A percentile compares a stretch with the other conserved stretches of the same genome.
Conservation (phyloP, 805 yeast genomes). For the Saturnispora hagleri region DNA sequence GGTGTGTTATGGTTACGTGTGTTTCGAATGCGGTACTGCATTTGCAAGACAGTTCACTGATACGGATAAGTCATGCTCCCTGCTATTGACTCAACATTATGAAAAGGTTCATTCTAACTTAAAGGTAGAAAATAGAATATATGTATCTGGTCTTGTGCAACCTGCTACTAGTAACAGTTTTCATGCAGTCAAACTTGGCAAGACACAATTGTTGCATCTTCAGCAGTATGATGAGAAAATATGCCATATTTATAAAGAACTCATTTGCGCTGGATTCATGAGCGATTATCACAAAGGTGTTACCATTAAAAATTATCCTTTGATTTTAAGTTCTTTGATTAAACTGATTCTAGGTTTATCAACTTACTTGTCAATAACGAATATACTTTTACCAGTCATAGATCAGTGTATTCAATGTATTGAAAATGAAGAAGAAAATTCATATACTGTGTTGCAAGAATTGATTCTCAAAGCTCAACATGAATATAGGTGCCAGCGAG, state of each 20-base stretch:
- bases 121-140: background rate
- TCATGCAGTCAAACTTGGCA: constrained; percentile 3
- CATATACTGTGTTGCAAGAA: background rate
- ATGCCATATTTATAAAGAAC: background rate
- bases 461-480: background rate
- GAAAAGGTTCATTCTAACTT: background rate
- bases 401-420: background rate
- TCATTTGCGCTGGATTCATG: background rate
- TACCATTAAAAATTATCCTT: background rate
- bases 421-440: background rate
- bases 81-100: constrained; percentile 1
- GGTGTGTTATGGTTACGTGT: background rate
- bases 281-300: background rate
- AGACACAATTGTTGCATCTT: background rate
- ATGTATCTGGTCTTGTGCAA: background rate
- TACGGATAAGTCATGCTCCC: background rate
- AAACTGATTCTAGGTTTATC: background rate
- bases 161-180: constrained; percentile 1
- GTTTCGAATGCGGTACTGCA: constrained; percentile 2
- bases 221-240: background rate
- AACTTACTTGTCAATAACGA: background rate
- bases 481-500: background rate
- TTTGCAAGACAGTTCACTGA: background rate
- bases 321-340: background rate
- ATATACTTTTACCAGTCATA: background rate